Base-by-base conservation (phyloP, 192 early-diverging fungal species). In the Pilaira anomala region DNA sequence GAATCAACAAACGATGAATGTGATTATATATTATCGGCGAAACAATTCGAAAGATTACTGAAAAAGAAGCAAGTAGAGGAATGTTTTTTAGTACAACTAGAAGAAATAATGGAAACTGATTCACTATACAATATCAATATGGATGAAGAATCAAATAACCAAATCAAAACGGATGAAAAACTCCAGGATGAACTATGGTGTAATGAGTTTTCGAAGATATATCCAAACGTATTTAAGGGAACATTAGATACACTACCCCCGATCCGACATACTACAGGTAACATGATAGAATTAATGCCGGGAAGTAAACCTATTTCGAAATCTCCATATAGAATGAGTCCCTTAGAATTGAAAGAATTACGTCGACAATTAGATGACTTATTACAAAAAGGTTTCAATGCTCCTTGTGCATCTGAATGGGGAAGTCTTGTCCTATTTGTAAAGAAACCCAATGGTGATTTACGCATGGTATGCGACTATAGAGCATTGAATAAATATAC, bases 381-480 rank as follows among this genome's bases (percentile, higher is more conserved):
- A 14, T 48, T 75, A 0, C 12, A 59, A 3, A 58, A 72, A 16
- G 70, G 71, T 0, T 46, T 75, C 22, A 79, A 79, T 12, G 13
- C 40, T 14, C 73, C 72, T 0, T 69, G 64, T 22, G 50, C 56
- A 1, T 80, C 73, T 0, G 77, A 77, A 1, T 75, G 52, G 61
- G 76, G 68, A 0, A 59, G 68, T 0, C 81, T 76, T 2, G 67
- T 80, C 0, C 5, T 83, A 42, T 83, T 83, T 67, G 76, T 78
- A 2, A 55, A 67, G 14, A 81, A 84, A 44, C 84, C 84, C 29
- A 72, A 80, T 52, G 83, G 83, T 12, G 42, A 59, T 8, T 6
- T 84, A 18, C 56, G 76, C 0, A 48, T 82, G 28, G 83, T 81
- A 22, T 46, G 85, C 0, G 82, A 82, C 44, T 87, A 84, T 51